phyloP scores from a whole-genome alignment of 805 yeast species.

The Kregervanrija fluxuum region DNA sequence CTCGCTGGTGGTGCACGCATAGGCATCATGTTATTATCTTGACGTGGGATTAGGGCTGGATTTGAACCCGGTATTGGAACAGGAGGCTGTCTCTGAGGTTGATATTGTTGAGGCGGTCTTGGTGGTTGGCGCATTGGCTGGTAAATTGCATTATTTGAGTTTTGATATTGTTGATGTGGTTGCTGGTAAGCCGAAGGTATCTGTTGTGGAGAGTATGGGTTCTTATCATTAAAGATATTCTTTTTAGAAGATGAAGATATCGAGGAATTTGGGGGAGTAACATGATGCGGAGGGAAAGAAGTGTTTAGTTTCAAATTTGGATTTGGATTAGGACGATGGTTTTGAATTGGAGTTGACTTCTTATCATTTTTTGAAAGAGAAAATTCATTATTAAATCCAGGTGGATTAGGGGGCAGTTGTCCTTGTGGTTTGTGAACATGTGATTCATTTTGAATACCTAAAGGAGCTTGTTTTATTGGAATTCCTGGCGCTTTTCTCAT shows the following conservation, averaged over 20 bases:
- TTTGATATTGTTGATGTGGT: neutral
- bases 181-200: neutral
- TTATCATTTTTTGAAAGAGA: too few relatives aligned
- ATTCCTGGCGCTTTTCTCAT: slow-evolving; percentile 32
- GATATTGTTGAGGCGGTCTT: slow-evolving; percentile 14
- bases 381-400: slow-evolving; percentile 1
- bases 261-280: too few relatives aligned
- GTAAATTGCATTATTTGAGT: neutral
- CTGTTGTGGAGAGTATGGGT: too few relatives aligned
- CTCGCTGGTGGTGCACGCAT: neutral
- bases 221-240: too few relatives aligned
- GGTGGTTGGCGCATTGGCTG: neutral
- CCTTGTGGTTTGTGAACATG: slow-evolving; percentile 13
- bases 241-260: too few relatives aligned
- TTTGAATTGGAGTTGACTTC: too few relatives aligned
- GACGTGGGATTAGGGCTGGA: neutral
- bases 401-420: slow-evolving; percentile 22
- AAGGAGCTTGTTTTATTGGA: slow-evolving; percentile 8
- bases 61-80: neutral
- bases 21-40: neutral
- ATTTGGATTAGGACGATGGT: too few relatives aligned
- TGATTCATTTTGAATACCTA: too few relatives aligned
- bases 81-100: slow-evolving; percentile 15
- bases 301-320: too few relatives aligned
- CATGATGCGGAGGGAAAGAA: too few relatives aligned